Evolutionary conservation across 306 rosid species (phyloP).

Genomic region (Sesbania bispinosa): DNA sequence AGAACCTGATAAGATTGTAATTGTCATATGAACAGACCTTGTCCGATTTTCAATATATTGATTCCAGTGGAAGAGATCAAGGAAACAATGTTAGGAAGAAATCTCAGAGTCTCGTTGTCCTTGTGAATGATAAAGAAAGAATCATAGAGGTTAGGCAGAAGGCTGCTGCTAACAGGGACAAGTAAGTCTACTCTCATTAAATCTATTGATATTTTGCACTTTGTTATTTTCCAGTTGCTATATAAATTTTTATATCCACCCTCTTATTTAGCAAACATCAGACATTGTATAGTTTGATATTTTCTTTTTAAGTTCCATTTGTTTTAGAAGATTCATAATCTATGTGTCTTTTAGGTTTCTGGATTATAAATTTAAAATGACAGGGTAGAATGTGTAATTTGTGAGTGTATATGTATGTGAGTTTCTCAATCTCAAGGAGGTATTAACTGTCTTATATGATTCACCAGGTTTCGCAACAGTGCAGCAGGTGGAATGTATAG

Average conservation of each 20-base stretch:
- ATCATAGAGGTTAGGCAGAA: slow-evolving; percentile 81
- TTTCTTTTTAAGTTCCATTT: not conserved
- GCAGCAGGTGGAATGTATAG: slow-evolving; percentile 76
- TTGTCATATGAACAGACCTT: slow-evolving; percentile 57
- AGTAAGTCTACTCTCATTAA: slow-evolving; percentile 47
- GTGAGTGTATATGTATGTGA: not conserved
- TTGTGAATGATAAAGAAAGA: slow-evolving; percentile 91
- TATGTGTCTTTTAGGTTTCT: not conserved
- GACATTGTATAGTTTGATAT: not conserved
- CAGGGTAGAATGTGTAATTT: not conserved
- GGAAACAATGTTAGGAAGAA: slow-evolving; percentile 91
- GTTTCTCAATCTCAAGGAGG: slow-evolving; percentile 10
- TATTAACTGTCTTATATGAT: slow-evolving; percentile 26
- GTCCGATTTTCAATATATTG: slow-evolving; percentile 81
- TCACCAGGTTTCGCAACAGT: slow-evolving; percentile 70
- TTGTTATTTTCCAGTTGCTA: not conserved
- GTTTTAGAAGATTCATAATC: slow-evolving; percentile 2
- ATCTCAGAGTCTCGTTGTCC: slow-evolving; percentile 76
- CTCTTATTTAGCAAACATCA: not conserved
- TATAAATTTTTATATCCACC: not conserved
- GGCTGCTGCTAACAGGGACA: slow-evolving; percentile 86
- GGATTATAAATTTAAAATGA: slow-evolving; percentile 13
- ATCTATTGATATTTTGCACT: not conserved
- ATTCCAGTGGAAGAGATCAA: slow-evolving; percentile 91
- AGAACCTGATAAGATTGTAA: slow-evolving; percentile 28